Evolutionary conservation across 176 grass and related monocot species (phyloP).

Genomic region (Cenchrus fungigraminus): DNA sequence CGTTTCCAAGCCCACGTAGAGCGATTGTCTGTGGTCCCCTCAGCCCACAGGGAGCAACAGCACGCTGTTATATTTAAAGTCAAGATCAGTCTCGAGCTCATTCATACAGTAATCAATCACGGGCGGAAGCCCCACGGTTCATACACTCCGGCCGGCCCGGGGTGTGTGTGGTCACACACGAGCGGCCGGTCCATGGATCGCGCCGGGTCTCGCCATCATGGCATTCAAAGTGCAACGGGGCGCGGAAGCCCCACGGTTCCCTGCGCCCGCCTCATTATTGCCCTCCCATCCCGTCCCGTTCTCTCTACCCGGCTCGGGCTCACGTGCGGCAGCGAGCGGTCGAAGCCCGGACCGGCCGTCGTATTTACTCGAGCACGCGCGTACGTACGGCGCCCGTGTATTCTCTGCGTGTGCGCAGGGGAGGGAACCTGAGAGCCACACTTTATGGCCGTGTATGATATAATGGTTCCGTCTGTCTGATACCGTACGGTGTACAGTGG

Average conservation of each 20-base stretch:
- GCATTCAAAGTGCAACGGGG: conserved; percentile 48
- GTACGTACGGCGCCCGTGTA: neutral
- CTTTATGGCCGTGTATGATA: neutral
- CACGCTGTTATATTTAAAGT: neutral
- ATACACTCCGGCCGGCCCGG: too few species aligned
- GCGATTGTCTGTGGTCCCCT: neutral
- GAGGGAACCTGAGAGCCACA: neutral
- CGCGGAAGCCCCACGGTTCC: conserved; percentile 28
- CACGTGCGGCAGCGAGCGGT: conserved; percentile 36
- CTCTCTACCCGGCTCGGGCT: neutral
- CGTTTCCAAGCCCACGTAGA: neutral
- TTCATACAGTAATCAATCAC: neutral
- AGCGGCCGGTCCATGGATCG: neutral
- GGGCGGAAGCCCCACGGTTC: neutral
- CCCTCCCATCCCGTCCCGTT: neutral
- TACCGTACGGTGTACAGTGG: neutral
- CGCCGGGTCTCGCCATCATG: conserved; percentile 26
- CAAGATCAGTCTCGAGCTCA: neutral
- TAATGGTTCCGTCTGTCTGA: neutral
- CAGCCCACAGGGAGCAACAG: neutral
- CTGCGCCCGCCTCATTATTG: conserved; percentile 27
- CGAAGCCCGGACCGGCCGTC: neutral
- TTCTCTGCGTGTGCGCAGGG: neutral
- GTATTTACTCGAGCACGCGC: conserved; percentile 14
- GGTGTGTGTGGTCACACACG: neutral